Base-by-base conservation (phyloP, 768 basidiomycete species). In the Rickenella mellea region DNA sequence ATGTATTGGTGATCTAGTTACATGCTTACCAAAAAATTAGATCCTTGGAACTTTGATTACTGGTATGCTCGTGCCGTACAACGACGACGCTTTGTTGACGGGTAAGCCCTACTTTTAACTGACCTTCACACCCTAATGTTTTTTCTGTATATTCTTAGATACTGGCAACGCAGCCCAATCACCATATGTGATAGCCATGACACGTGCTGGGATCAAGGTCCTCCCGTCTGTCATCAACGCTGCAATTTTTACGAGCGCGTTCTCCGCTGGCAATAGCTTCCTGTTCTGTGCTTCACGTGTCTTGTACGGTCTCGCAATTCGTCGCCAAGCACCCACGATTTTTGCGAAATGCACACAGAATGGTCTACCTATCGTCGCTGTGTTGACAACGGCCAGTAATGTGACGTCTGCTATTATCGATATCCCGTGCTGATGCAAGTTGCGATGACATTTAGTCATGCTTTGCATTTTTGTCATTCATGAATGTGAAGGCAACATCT, bases 121-220 rank as follows among this genome's bases (percentile, higher is more conserved):
- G n/a, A n/a, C n/a, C n/a, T 17, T 52, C 41, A 44, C 26, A 28
- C 12, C 41, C 27, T 14, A 17, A 3, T 17, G 7, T 1, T 33
- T 30, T 21, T 26, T 12, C 15, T 21, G 31, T 35, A 38, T n/a
- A 42, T 25, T 26, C 37, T 27, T 49, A 61, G 71, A 45, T 2
- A 55, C 67, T 21, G 75, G 76, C 39, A 84, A 73, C 33, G 87
- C 86, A n/a, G 76, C 80, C 1, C 58, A 79, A 40, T 88, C 85
- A 3, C 89, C 89, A 2, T 93, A 86, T 60, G 88, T 91, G 42
- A 81, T 91, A 48, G 88, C 86, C 15, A 78, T 91, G 49, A 70
- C 63, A 33, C 69, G 72, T 29, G 80, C 83, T 1, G 83, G 86
- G 9, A 74, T 88, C 55, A 78, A 74, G 64, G 77, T 68, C 8